Evolutionary conservation across 2,329 filamentous ascomycete species (phyloP).

Genomic region (Colletotrichum phormii): DNA sequence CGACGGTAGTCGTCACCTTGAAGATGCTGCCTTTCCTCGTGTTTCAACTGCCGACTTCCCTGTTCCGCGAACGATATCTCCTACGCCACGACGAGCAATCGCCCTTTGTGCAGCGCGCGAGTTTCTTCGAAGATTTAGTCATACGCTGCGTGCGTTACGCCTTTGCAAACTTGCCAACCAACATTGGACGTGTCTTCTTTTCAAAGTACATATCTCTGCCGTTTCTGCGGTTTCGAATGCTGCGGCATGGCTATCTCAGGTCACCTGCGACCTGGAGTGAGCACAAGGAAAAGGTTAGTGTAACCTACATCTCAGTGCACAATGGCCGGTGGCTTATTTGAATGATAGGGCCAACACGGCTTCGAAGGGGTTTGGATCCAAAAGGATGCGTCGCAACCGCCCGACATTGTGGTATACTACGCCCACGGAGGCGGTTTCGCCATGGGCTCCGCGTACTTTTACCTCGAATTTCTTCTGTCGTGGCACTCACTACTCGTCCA

Average conservation of each 20-base stretch:
- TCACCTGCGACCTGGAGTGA: conserved; percentile 74
- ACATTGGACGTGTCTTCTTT: conserved; percentile 81
- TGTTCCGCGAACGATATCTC: conserved; percentile 69
- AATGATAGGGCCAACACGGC: conserved; percentile 32
- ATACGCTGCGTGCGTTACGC: conserved; percentile 83
- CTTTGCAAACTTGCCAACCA: conserved; percentile 77
- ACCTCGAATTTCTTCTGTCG: conserved; percentile 83
- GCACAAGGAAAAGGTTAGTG: conserved; percentile 56
- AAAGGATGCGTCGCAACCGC: conserved; percentile 66
- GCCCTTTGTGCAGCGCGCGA: conserved; percentile 74
- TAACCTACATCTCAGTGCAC: neutral
- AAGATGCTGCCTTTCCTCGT: conserved; percentile 77
- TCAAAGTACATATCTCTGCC: conserved; percentile 78
- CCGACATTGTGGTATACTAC: conserved; percentile 86
- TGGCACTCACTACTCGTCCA: conserved; percentile 75
- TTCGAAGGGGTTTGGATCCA: conserved; percentile 78
- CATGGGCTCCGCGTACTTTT: conserved; percentile 86
- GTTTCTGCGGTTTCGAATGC: conserved; percentile 80
- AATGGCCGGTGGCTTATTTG: conserved; percentile 1
- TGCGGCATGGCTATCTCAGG: conserved; percentile 75
- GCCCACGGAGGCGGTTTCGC: conserved; percentile 86
- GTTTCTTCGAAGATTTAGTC: conserved; percentile 81
- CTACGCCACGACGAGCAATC: conserved; percentile 50
- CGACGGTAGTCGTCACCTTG: conserved; percentile 68
- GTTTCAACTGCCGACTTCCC: conserved; percentile 66